Evolutionary conservation across 2,329 filamentous ascomycete genomes (phyloP).

Genomic region (Cercospora citrullina): DNA sequence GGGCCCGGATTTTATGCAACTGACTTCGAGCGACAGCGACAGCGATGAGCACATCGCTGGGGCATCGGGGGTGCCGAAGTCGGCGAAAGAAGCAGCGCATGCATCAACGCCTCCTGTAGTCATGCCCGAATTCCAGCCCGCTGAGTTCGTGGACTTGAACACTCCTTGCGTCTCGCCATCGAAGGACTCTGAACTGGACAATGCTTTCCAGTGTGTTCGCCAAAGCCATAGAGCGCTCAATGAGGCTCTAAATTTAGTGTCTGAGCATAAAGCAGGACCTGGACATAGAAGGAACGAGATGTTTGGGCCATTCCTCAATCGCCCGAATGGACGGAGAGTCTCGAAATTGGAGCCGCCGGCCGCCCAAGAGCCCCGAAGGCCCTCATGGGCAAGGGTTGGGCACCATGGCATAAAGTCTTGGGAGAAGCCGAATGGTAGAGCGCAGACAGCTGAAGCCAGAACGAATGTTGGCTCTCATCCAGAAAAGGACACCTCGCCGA

Average conservation of each 20-base stretch:
- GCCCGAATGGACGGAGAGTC: background rate
- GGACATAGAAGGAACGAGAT: background rate
- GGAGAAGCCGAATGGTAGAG: background rate
- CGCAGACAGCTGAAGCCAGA: background rate
- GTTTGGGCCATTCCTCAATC: background rate
- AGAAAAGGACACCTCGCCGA: background rate
- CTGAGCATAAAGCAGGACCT: background rate
- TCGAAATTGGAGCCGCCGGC: background rate
- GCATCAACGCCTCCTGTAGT: background rate
- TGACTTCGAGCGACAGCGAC: conserved; percentile 5
- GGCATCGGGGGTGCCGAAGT: background rate
- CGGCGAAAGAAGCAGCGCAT: background rate
- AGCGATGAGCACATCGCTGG: background rate
- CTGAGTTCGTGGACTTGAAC: background rate
- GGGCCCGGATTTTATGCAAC: conserved; percentile 5
- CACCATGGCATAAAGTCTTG: conserved; percentile 12
- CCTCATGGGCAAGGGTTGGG: conserved; percentile 10
- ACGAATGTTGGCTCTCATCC: background rate
- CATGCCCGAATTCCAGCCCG: background rate
- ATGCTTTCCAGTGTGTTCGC: background rate
- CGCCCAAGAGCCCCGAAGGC: background rate
- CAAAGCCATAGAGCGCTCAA: conserved; percentile 4
- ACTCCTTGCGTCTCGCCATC: background rate
- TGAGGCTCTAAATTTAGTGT: background rate
- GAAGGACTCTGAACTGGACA: background rate